Evolutionary conservation across 495 filamentous ascomycete species (phyloP).

Genomic region (Trypethelium eluteriae): DNA sequence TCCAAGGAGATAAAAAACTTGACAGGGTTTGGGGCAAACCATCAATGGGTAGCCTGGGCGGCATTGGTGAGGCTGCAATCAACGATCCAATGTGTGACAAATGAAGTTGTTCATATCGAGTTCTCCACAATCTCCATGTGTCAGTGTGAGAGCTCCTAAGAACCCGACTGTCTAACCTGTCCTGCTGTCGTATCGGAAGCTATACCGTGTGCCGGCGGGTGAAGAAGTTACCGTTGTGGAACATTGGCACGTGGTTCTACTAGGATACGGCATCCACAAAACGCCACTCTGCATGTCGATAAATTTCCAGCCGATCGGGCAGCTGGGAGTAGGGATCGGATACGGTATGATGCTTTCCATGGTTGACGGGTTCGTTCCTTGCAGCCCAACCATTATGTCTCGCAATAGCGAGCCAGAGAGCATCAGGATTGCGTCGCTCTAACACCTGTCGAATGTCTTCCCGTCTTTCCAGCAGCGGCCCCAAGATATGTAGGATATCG

Average conservation of each 20-base stretch:
- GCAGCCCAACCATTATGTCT: not conserved
- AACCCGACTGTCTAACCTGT: not conserved
- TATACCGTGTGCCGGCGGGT: not conserved
- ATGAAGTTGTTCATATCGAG: not conserved
- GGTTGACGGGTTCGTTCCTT: not conserved
- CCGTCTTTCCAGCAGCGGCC: conserved; percentile 42
- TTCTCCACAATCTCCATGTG: too few relatives aligned
- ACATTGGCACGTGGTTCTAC: not conserved
- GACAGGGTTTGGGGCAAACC: not conserved
- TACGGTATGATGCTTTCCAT: not conserved
- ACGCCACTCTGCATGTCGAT: not conserved
- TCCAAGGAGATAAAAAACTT: not conserved
- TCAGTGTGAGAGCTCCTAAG: too few relatives aligned
- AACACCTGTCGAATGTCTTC: conserved; percentile 47
- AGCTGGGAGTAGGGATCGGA: too few relatives aligned
- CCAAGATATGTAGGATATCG: conserved; percentile 55
- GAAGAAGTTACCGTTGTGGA: not conserved
- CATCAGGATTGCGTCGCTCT: conserved; percentile 57
- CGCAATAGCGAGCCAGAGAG: conserved; percentile 54
- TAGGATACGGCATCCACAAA: not conserved
- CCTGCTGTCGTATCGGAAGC: not conserved
- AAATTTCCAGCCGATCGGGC: not conserved
- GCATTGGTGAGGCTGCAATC: not conserved
- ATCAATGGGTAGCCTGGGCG: not conserved
- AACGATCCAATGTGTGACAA: not conserved